phyloP scores from a whole-genome alignment of 139 green algal genomes.

The Coccomyxa sp. region DNA sequence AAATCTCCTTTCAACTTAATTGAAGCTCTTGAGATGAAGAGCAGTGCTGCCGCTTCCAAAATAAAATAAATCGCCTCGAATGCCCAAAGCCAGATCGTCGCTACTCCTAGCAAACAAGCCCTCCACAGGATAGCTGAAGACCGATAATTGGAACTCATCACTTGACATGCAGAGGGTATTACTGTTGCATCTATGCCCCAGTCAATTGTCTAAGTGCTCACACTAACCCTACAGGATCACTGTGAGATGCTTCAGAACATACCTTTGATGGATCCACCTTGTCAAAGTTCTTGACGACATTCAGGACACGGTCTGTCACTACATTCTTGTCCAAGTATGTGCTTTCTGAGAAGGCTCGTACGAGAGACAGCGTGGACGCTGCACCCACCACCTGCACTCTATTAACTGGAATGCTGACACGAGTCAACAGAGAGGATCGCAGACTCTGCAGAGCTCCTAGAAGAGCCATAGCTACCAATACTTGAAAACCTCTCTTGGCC shows the following conservation, averaged over 20 bases:
- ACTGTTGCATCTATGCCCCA: too few relatives aligned
- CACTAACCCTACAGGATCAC: neutral
- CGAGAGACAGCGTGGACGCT: conserved; percentile 8
- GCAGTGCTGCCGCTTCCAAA: too few relatives aligned
- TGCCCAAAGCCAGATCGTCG: too few relatives aligned
- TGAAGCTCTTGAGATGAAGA: too few relatives aligned
- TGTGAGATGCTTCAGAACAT: neutral
- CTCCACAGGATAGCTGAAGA: too few relatives aligned
- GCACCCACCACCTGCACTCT: conserved; percentile 15
- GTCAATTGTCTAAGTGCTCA: too few relatives aligned
- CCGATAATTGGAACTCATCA: too few relatives aligned
- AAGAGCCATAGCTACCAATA: neutral
- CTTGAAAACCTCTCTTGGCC: too few relatives aligned
- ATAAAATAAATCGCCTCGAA: too few relatives aligned
- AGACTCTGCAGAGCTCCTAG: neutral
- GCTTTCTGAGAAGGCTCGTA: conserved; percentile 39
- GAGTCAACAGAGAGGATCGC: conserved; percentile 20
- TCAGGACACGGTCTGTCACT: conserved; percentile 88
- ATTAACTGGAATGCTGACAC: conserved; percentile 12
- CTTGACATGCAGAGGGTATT: too few relatives aligned
- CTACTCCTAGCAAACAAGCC: too few relatives aligned
- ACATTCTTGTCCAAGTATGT: conserved; percentile 88
- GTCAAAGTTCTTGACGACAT: conserved; percentile 96
- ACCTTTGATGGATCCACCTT: conserved; percentile 96
- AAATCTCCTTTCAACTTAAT: too few relatives aligned